phyloP scores from a whole-genome alignment of 305 asterid genomes.

The Solanum hybrid region DNA sequence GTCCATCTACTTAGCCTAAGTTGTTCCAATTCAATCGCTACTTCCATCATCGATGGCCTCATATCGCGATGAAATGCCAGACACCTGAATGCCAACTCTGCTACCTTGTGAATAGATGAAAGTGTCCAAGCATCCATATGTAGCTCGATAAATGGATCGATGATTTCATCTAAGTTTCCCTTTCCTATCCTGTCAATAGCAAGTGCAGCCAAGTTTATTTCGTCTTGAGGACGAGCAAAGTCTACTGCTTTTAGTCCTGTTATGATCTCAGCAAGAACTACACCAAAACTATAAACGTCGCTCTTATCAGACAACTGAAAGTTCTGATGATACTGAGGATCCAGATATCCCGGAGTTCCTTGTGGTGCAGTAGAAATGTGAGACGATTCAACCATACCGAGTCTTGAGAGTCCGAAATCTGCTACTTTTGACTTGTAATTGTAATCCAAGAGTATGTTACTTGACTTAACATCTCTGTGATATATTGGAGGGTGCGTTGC shows the following conservation, averaged over 20 bases:
- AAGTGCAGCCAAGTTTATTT: conserved; percentile 42
- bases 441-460: conserved; percentile 48
- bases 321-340: conserved; percentile 61
- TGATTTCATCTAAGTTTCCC: conserved; percentile 42
- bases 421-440: conserved; percentile 49
- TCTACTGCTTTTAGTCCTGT: conserved; percentile 54
- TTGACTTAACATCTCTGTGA: conserved; percentile 59
- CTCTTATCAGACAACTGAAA: conserved; percentile 63
- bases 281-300: conserved; percentile 64
- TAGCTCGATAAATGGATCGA: conserved; percentile 36
- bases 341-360: conserved; percentile 67
- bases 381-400: conserved; percentile 39
- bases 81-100: conserved; percentile 64
- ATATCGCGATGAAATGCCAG: conserved; percentile 58
- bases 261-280: conserved; percentile 55
- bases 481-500: conserved; percentile 54
- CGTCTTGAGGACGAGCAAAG: conserved; percentile 37
- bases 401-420: conserved; percentile 58
- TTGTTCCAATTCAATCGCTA: conserved; percentile 56
- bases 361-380: conserved; percentile 69
- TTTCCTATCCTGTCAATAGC: conserved; percentile 56
- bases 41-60: conserved; percentile 78
- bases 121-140: conserved; percentile 25
- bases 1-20: conserved; percentile 45
- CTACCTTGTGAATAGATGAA: conserved; percentile 40